Evolutionary conservation across 768 basidiomycete species (phyloP).

Genomic region (Rhizopogon vesiculosus): DNA sequence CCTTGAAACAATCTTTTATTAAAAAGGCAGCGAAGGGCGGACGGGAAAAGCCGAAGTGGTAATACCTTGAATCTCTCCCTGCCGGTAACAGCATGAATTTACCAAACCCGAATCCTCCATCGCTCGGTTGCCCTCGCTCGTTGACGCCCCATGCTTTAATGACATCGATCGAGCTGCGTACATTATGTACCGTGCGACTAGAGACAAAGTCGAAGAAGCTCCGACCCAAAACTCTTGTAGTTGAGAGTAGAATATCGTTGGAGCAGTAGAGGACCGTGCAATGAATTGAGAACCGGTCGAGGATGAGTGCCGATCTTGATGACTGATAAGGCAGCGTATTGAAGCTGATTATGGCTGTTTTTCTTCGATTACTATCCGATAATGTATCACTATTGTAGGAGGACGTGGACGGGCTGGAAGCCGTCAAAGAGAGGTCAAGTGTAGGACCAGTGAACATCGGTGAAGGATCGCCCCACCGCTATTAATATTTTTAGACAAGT

Average conservation of each 20-base stretch:
- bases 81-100: conserved; percentile 53
- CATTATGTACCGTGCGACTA: conserved; percentile 56
- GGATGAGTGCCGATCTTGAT: conserved; percentile 72
- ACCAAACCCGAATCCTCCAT: conserved; percentile 82
- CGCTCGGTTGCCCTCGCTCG: conserved; percentile 76
- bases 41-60: not conserved
- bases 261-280: conserved; percentile 70
- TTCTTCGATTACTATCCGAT: not conserved
- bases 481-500: conserved; percentile 3
- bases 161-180: conserved; percentile 69
- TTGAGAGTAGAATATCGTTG: conserved; percentile 62
- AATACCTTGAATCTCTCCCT: conserved; percentile 57
- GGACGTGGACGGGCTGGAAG: not conserved
- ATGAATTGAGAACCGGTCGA: conserved; percentile 67
- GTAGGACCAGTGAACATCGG: conserved; percentile 54
- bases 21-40: not conserved
- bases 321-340: conserved; percentile 66
- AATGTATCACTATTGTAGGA: conserved; percentile 1
- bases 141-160: conserved; percentile 85
- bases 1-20: conserved; percentile 9
- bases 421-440: conserved; percentile 17
- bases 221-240: conserved; percentile 55
- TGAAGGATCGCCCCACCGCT: conserved; percentile 70
- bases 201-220: conserved; percentile 76
- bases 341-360: conserved; percentile 40